Percentiles rank a stretch among this genome's conserved stretches.
These are phyloP conservation scores for Boletus smithii DNA, from an alignment of 1,284 basidiomycete species.

Conservation along the genomic window DNA sequence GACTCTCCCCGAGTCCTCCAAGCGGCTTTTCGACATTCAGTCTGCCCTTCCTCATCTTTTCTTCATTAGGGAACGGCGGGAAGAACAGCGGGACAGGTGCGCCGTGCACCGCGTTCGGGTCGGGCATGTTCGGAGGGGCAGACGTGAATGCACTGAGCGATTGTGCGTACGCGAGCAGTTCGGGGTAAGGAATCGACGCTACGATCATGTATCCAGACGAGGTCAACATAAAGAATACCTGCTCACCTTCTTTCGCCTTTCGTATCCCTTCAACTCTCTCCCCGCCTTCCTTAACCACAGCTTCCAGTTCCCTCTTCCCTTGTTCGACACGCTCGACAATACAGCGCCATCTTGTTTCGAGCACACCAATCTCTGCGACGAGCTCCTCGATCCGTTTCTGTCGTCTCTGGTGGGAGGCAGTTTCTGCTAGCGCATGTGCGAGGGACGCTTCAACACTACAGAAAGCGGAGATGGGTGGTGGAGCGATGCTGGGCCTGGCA, in stretches of 20 bases:
- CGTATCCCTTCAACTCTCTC: constrained; percentile 65
- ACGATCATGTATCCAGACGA: constrained; percentile 5
- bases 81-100: constrained; percentile 74
- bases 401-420: constrained; percentile 67
- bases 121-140: constrained; percentile 79
- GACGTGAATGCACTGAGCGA: constrained; percentile 79
- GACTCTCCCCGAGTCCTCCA: constrained; percentile 71
- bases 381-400: constrained; percentile 69
- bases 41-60: constrained; percentile 76
- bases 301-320: constrained; percentile 64
- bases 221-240: neutral
- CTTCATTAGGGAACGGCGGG: constrained; percentile 83
- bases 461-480: constrained; percentile 61
- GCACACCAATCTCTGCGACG: constrained; percentile 61
- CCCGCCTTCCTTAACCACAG: constrained; percentile 67
- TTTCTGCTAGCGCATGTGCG: constrained; percentile 59
- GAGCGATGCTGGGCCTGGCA: constrained; percentile 51
- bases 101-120: constrained; percentile 53
- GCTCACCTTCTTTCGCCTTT: constrained; percentile 64
- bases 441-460: constrained; percentile 58
- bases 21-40: constrained; percentile 76
- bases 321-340: constrained; percentile 60
- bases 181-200: constrained; percentile 77
- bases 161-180: constrained; percentile 76
- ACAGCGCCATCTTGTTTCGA: constrained; percentile 64